Evolutionary conservation across 176 grass and related monocot genomes (phyloP), one percentile per base, ranked within the genome.

Genomic region (Aegilops tauschii): DNA sequence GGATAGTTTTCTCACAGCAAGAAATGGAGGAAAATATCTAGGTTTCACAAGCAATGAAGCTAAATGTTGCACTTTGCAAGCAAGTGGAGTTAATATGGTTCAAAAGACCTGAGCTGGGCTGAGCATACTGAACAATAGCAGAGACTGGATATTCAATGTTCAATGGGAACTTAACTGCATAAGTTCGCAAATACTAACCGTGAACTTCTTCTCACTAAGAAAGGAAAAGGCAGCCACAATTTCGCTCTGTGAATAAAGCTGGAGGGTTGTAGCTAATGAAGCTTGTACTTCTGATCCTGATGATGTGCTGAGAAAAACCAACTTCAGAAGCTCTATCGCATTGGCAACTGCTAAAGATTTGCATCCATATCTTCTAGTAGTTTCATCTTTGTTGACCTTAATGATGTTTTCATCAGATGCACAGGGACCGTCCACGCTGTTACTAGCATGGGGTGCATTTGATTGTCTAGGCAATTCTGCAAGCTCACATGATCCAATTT

Each of bases 201-300:
- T 87, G 82, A 94, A 93, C 56, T 93, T 91, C 64, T 87, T 98
- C 79, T 98, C 94, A 76, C 76, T 96, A 58, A 98, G 97, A 88
- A 88, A 91, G 44, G 88, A 92, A 89, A 93, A 95, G 62, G 97
- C 97, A 68, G 90, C 84, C 87, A 92, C 92, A 76, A 98, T 92
- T 77, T 98, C 97, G 30, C 82, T 88, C 81, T 98, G 92, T 14
- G 94, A 90, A 77, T 98, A 98, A 34, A 88, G 79, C 79, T 91
- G 88, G n/a, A 98, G 88, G 36, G 92, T 96, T 82, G 88, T 76
- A 8, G 84, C 89, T 42, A 98, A 80, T 77, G 94, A 98, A 75
- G 86, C 82, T 82, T 94, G 97, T 75, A 94, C 92, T 68, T 91
- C 78, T 80, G 92, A 76, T 42, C 82, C 89, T 85, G 87, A 91